Percentiles rank a stretch among this genome's conserved stretches.
Conservation (phyloP, 1,139 yeast genomes). For the Wickerhamiella pararugosa region DNA sequence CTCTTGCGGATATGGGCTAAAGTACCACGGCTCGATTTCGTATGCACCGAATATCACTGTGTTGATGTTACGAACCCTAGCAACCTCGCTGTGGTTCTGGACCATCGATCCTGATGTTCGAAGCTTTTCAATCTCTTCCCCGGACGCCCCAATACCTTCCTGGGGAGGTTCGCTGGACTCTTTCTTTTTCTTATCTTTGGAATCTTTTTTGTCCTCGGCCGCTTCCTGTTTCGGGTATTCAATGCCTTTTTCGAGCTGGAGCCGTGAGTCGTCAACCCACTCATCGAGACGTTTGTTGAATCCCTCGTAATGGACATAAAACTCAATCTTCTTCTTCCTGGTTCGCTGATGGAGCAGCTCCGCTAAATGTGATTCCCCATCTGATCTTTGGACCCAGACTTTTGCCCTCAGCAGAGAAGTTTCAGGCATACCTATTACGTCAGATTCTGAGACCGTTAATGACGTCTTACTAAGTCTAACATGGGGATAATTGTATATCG, state of each 20-base stretch:
- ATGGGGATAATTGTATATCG: too few relatives aligned
- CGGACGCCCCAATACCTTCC: constrained; percentile 29
- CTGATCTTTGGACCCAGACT: constrained; percentile 21
- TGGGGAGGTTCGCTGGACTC: constrained; percentile 15
- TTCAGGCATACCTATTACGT: too few relatives aligned
- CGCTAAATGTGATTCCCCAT: constrained; percentile 64
- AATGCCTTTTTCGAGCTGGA: constrained; percentile 54
- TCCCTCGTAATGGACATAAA: constrained; percentile 87
- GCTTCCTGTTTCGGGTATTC: constrained; percentile 37
- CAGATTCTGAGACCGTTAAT: too few relatives aligned
- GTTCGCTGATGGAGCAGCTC: constrained; percentile 69
- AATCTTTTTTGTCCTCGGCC: constrained; percentile 9
- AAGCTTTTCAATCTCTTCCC: constrained; percentile 81
- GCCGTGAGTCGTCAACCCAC: constrained; percentile 64
- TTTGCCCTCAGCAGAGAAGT: constrained; percentile 3
- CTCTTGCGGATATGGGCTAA: constrained; percentile 92
- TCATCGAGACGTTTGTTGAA: constrained; percentile 91
- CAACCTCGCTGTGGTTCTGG: constrained; percentile 72
- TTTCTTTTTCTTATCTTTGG: constrained; percentile 26
- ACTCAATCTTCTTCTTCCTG: constrained; percentile 62
- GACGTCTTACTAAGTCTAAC: too few relatives aligned
- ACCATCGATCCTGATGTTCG: constrained; percentile 96
- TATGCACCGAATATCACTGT: constrained; percentile 74
- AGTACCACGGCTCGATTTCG: constrained; percentile 97
- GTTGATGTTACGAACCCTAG: constrained; percentile 73